Conservation (phyloP, 202 grass and related monocot species). For the Cymbopogon flexuosus region DNA sequence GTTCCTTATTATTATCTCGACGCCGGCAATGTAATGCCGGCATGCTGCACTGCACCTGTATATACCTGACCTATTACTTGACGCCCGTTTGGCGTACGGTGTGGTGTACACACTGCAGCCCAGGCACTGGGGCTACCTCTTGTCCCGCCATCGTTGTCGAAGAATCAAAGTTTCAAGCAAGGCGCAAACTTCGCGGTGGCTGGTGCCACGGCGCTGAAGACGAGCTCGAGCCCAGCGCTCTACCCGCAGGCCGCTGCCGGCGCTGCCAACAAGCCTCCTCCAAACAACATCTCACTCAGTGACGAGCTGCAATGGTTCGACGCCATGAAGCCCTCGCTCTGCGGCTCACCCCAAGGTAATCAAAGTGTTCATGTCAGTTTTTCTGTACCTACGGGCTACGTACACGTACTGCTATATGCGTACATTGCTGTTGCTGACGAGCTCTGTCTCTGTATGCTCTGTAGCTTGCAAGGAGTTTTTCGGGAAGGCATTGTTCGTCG, state of each 20-base stretch:
- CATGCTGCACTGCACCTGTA: neutral
- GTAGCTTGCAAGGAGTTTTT: conserved; percentile 35
- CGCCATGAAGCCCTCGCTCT: conserved; percentile 43
- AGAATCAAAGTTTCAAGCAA: conserved; percentile 30
- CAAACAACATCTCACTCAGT: conserved; percentile 31
- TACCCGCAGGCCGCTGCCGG: neutral
- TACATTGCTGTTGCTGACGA: neutral
- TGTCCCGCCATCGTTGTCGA: conserved; percentile 41
- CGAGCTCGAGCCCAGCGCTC: neutral
- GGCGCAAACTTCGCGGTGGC: conserved; percentile 50
- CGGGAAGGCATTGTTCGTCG: conserved; percentile 38
- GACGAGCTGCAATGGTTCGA: conserved; percentile 52
- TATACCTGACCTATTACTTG: no score
- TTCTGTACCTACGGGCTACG: no score
- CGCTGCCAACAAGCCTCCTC: neutral
- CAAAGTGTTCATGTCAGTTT: no score
- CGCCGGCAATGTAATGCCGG: neutral
- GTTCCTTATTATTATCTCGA: neutral
- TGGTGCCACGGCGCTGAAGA: conserved; percentile 41
- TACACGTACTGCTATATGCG: no score
- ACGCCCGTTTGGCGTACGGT: no score
- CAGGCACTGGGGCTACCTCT: conserved; percentile 42
- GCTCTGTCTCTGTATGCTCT: neutral
- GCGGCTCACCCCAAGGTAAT: conserved; percentile 24
- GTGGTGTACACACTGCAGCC: neutral